A percentile compares a stretch with the other conserved stretches of the same genome.
Conservation (phyloP, 306 rosid genomes). For the Delonix regia region DNA sequence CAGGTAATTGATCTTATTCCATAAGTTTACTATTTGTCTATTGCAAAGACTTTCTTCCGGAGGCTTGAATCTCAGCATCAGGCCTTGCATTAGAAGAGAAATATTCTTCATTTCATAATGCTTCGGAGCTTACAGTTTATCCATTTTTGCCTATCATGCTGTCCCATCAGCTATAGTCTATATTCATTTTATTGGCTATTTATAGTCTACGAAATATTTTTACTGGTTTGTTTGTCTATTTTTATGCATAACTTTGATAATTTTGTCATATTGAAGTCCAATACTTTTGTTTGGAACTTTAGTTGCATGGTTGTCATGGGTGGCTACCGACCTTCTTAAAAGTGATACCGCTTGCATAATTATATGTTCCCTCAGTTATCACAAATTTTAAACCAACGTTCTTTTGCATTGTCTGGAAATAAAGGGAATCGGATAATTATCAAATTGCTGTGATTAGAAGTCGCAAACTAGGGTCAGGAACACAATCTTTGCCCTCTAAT, state of each 20-base stretch:
- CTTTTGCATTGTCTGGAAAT: neutral
- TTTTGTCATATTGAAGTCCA: too few species aligned
- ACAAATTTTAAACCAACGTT: neutral
- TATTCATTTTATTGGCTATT: neutral
- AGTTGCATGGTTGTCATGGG: neutral
- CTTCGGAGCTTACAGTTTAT: neutral
- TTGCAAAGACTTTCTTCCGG: conserved; percentile 3
- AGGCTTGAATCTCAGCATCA: conserved; percentile 12
- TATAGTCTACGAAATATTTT: neutral
- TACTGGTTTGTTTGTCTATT: neutral
- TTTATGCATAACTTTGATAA: too few species aligned
- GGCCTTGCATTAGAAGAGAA: neutral
- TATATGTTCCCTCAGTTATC: neutral
- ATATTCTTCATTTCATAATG: conserved; percentile 19
- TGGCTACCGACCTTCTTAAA: neutral
- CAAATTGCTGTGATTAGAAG: neutral
- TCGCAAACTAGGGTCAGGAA: neutral
- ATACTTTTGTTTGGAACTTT: neutral
- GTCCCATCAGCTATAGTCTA: neutral
- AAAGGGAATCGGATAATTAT: neutral
- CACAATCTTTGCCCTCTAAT: neutral
- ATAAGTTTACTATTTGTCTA: conserved; percentile 11
- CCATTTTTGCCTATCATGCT: neutral
- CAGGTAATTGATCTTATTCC: conserved; percentile 54
- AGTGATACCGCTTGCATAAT: neutral